These are phyloP conservation scores for Candida buenavistaensis DNA, from an alignment of 1,139 yeast species.

Conservation along the genomic window DNA sequence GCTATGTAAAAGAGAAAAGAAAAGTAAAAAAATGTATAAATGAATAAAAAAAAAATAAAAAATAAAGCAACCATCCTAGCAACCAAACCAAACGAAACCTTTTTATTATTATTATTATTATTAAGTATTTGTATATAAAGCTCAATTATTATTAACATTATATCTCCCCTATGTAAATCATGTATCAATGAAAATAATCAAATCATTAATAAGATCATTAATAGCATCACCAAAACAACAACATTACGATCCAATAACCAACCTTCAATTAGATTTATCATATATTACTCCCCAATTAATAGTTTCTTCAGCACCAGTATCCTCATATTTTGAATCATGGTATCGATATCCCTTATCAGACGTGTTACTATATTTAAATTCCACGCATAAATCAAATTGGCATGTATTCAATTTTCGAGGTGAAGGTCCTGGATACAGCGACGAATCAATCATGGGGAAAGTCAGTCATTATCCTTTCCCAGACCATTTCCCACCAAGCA, in stretches of 20 bases:
- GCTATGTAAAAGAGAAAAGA: slow-evolving; percentile 10
- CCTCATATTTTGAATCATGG: slow-evolving; percentile 38
- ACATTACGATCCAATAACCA: slow-evolving; percentile 19
- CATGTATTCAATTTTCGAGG: slow-evolving; percentile 70
- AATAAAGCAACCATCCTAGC: slow-evolving; percentile 1
- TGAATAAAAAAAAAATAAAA: neutral
- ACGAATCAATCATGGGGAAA: slow-evolving; percentile 31
- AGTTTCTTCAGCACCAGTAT: slow-evolving; percentile 75
- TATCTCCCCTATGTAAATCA: neutral
- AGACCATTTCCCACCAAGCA: slow-evolving; percentile 80
- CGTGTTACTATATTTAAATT: slow-evolving; percentile 49
- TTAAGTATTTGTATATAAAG: no score
- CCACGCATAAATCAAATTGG: slow-evolving; percentile 61
- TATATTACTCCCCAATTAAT: slow-evolving; percentile 61
- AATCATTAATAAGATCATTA: slow-evolving; percentile 17
- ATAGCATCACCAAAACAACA: slow-evolving; percentile 27
- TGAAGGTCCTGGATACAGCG: slow-evolving; percentile 55
- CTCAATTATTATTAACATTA: no score
- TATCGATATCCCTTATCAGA: slow-evolving; percentile 59
- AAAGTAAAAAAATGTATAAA: no score
- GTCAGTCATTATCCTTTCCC: slow-evolving; percentile 54
- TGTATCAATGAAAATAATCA: slow-evolving; percentile 13
- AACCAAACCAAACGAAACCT: no score
- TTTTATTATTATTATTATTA: no score
- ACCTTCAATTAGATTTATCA: slow-evolving; percentile 55